Conservation (phyloP, 2,329 filamentous ascomycete genomes). For the Cordyceps tenuipes region DNA sequence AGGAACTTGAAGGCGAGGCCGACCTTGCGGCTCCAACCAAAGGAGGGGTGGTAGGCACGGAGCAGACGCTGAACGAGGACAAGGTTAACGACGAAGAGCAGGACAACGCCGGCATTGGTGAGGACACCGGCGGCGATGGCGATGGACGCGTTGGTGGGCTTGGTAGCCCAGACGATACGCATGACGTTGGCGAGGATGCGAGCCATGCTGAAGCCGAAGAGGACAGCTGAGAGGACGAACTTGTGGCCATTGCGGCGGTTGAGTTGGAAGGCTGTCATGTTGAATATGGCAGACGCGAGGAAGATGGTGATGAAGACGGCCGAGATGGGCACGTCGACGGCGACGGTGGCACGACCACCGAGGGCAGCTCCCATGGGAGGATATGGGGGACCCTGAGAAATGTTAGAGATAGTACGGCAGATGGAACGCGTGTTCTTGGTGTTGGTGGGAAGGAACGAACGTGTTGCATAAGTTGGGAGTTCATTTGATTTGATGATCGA, state of each 20-base stretch:
- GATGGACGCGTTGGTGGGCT: constrained; percentile 31
- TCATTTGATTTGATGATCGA: background rate
- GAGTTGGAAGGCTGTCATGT: constrained; percentile 50
- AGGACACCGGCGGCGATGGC: constrained; percentile 59
- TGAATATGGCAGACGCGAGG: constrained; percentile 39
- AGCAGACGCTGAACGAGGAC: constrained; percentile 69
- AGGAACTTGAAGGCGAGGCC: constrained; percentile 47
- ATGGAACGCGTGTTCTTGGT: background rate
- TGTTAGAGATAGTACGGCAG: background rate
- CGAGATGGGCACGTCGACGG: constrained; percentile 56
- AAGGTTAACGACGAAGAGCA: constrained; percentile 72
- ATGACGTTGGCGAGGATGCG: constrained; percentile 43
- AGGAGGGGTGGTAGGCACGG: constrained; percentile 58
- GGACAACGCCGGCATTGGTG: constrained; percentile 62
- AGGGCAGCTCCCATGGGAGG: constrained; percentile 37
- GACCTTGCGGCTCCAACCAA: constrained; percentile 58
- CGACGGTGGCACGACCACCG: constrained; percentile 48
- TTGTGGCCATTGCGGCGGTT: constrained; percentile 44
- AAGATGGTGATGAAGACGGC: constrained; percentile 55
- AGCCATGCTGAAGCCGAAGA: constrained; percentile 52
- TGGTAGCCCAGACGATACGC: constrained; percentile 44
- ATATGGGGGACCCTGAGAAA: constrained; percentile 29
- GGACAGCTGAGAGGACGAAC: constrained; percentile 49
- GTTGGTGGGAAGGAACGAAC: background rate
- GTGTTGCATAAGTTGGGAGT: background rate